These are phyloP conservation scores for Rhinocladiella mackenziei DNA, from an alignment of 2,329 filamentous ascomycete genomes.

Conservation along the genomic window DNA sequence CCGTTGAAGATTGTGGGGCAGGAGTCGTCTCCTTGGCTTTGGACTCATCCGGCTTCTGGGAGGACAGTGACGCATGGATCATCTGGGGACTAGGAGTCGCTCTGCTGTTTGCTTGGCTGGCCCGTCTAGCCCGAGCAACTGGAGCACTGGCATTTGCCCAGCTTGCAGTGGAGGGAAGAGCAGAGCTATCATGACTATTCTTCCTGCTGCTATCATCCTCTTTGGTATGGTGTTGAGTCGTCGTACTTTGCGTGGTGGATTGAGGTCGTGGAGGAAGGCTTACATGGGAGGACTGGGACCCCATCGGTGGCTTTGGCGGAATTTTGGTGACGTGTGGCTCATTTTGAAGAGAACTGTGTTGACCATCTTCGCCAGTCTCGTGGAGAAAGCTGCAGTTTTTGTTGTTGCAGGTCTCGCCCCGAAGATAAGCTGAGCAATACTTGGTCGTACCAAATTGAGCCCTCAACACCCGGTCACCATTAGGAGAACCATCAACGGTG, in stretches of 20 bases:
- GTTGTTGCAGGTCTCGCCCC: constrained; percentile 91
- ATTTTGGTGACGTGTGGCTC: constrained; percentile 24
- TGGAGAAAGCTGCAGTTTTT: constrained; percentile 97
- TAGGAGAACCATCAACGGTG: constrained; percentile 86
- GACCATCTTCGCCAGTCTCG: constrained; percentile 87
- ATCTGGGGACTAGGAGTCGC: constrained; percentile 76
- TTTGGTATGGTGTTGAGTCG: constrained; percentile 60
- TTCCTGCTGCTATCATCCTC: constrained; percentile 58
- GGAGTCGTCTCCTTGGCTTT: constrained; percentile 30
- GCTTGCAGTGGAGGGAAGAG: constrained; percentile 86
- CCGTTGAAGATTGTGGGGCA: constrained; percentile 11
- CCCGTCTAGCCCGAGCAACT: constrained; percentile 59
- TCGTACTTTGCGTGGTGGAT: constrained; percentile 43
- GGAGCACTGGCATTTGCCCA: constrained; percentile 73
- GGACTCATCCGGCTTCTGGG: constrained; percentile 34
- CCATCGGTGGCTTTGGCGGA: constrained; percentile 44
- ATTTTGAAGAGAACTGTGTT: constrained; percentile 28
- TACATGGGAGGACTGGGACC: constrained; percentile 20
- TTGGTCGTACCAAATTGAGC: constrained; percentile 87
- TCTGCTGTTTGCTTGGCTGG: constrained; percentile 76
- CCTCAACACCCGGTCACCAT: constrained; percentile 77
- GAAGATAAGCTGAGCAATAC: constrained; percentile 94
- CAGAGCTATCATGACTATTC: constrained; percentile 73
- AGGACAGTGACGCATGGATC: constrained; percentile 43
- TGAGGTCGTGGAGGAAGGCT: constrained; percentile 36